Evolutionary conservation across 179 eudicot species (phyloP), one percentile per base, ranked within the genome.

Genomic region (Beta corolliflora): DNA sequence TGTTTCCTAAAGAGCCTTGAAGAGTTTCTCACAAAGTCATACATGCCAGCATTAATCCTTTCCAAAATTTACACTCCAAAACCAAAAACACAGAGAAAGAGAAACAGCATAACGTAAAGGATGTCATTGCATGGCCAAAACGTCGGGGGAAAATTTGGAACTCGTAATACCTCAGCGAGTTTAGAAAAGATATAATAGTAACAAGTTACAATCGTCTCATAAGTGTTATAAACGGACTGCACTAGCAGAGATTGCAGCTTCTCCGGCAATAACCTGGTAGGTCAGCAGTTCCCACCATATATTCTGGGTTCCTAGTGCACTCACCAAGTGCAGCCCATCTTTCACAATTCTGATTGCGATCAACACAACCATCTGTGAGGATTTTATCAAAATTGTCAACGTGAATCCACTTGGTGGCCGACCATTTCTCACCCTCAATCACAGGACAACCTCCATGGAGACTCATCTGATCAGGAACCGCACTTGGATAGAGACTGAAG

Each of bases 371-470:
- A 5, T 80, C 86, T 2, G 80, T 81, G 52, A 94, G 68, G 41
- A 89, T 84, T 86, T 93, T 96, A 86, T 93, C 93, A 21, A 94
- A 96, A 19, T 87, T 85, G 79, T 94, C 98, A 0, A 96, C 99
- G 9, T 94, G 97, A 77, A 96, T 92, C 98, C 98, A 96, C 88
- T 96, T 96, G 72, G 99, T 96, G 48, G 99, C 99, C 1, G 98
- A 96, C 93, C 94, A 96, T 81, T 96, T 96, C 90, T 96, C 99
- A 54, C 99, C 98, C 87, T 93, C 93, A 1, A 94, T 84, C 60
- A 96, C 98, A 1, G 97, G 97, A 82, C 99, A 96, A 4, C 98
- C 98, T 14, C 91, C 98, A 19, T 96, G 99, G n/a, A 94, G 97
- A 82, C 97, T 93, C 60, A 73, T 56, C 0, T 94, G 82, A 67